These are phyloP conservation scores for Laguncularia racemosa DNA, from an alignment of 345 rosid species.

Conservation along the genomic window DNA sequence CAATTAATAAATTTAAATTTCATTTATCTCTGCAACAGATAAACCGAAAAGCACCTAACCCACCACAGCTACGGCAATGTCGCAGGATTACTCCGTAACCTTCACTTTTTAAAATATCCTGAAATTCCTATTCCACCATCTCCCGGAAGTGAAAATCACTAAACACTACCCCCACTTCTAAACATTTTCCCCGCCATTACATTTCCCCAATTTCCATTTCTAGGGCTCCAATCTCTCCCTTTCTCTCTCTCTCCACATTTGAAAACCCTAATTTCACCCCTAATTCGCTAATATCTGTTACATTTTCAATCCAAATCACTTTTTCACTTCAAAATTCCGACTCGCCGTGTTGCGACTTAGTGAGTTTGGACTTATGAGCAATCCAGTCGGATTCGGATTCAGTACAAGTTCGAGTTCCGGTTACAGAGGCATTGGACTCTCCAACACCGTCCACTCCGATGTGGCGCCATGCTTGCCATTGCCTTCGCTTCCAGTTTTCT, in stretches of 20 bases:
- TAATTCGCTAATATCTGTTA: not conserved
- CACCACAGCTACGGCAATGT: too few species aligned
- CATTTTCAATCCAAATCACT: not conserved
- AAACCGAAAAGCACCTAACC: too few species aligned
- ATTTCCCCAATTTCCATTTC: constrained; percentile 7
- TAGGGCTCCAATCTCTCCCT: constrained; percentile 13
- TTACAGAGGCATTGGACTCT: constrained; percentile 67
- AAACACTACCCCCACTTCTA: constrained; percentile 1
- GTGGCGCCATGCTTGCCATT: constrained; percentile 82
- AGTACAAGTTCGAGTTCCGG: constrained; percentile 1
- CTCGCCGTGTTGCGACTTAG: constrained; percentile 18
- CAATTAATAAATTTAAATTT: not conserved
- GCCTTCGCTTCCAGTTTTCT: constrained; percentile 85
- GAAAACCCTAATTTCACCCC: constrained; percentile 3
- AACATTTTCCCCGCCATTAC: constrained; percentile 17
- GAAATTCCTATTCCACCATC: not conserved
- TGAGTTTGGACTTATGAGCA: constrained; percentile 40
- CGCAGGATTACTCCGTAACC: too few species aligned
- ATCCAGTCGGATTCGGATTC: constrained; percentile 32
- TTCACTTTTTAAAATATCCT: not conserved
- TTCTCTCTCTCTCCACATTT: not conserved
- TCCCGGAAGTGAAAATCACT: not conserved
- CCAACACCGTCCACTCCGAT: constrained; percentile 91
- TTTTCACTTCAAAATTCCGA: constrained; percentile 16
- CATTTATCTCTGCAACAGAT: not conserved